Conservation (phyloP, 257 asterid species). For the Marsdenia floribunda region DNA sequence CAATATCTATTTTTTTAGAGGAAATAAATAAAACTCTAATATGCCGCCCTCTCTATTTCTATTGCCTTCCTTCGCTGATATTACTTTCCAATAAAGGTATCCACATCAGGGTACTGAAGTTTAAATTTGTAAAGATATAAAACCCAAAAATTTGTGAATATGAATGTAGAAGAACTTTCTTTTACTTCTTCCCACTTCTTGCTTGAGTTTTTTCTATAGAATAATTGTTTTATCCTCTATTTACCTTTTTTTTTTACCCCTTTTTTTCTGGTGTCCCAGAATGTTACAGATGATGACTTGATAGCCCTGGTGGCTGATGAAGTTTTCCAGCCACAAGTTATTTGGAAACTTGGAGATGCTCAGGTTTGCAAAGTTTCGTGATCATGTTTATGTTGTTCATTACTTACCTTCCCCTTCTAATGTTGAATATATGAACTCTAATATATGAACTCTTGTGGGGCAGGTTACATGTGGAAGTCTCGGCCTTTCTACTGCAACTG, state of each 20-base stretch:
- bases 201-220: neutral
- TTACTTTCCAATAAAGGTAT: too few species aligned
- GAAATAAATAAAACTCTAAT: too few species aligned
- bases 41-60: too few species aligned
- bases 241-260: slow-evolving; percentile 4
- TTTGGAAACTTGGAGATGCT: slow-evolving; percentile 75
- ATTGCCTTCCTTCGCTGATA: too few species aligned
- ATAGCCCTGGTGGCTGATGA: slow-evolving; percentile 78
- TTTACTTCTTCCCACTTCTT: neutral
- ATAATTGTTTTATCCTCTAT: slow-evolving; percentile 7
- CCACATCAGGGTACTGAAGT: neutral
- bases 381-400: slow-evolving; percentile 9
- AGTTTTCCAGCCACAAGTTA: slow-evolving; percentile 76
- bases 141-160: neutral
- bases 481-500: slow-evolving; percentile 95
- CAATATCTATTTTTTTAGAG: too few species aligned
- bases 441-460: neutral
- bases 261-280: slow-evolving; percentile 36
- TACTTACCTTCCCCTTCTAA: neutral
- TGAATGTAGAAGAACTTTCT: neutral
- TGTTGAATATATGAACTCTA: neutral
- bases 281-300: slow-evolving; percentile 72
- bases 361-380: slow-evolving; percentile 43
- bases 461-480: slow-evolving; percentile 93
- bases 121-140: neutral